phyloP scores from a whole-genome alignment of 176 grass and related monocot species.

The Musa schizocarpa region DNA sequence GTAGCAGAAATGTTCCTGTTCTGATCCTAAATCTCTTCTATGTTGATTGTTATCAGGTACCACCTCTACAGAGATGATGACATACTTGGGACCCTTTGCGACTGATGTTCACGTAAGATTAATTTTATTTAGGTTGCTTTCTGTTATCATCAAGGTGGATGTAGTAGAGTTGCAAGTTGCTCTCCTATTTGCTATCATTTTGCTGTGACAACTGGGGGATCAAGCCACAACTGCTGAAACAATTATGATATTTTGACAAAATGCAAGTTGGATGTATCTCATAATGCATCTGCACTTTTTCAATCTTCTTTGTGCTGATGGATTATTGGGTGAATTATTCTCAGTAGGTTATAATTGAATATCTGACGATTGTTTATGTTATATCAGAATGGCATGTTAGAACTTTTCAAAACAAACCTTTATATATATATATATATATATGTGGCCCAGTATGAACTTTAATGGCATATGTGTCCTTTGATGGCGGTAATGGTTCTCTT shows the following conservation, averaged over 20 bases:
- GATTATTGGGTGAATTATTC: neutral
- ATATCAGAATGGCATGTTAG: too few species aligned
- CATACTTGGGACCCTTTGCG: neutral
- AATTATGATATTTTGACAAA: neutral
- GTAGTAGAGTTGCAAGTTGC: neutral
- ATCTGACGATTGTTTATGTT: too few species aligned
- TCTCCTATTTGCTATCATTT: neutral
- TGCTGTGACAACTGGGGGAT: neutral
- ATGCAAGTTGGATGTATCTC: neutral
- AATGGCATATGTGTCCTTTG: too few species aligned
- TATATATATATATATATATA: too few species aligned
- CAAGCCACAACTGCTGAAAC: neutral
- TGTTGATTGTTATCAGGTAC: neutral
- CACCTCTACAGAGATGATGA: neutral
- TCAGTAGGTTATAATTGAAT: neutral
- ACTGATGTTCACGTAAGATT: neutral
- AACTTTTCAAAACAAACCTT: too few species aligned
- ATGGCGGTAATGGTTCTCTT: too few species aligned
- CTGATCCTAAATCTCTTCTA: too few species aligned
- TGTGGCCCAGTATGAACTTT: too few species aligned
- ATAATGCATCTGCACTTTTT: neutral
- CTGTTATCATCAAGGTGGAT: neutral
- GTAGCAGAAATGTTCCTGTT: too few species aligned
- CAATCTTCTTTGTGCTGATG: neutral
- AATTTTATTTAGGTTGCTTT: neutral